Evolutionary conservation across 139 green algal genomes (phyloP).

Genomic region (Chlamydomonas applanata): DNA sequence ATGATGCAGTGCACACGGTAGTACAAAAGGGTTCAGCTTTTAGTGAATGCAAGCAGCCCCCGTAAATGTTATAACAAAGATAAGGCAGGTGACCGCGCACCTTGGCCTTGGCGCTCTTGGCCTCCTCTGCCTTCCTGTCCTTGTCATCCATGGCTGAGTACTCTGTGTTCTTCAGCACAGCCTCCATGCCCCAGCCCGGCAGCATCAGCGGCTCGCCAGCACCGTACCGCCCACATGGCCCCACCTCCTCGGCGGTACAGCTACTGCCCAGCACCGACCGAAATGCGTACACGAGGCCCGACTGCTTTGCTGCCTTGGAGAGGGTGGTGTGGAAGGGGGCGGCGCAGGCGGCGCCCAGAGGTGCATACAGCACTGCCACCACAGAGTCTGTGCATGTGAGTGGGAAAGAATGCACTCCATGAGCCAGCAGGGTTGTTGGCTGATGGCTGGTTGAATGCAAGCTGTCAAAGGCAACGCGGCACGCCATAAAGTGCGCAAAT

Average conservation of each 20-base stretch:
- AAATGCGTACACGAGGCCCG: constrained; percentile 55
- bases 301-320: neutral
- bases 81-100: neutral
- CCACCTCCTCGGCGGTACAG: constrained; percentile 20
- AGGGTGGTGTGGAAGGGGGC: constrained; percentile 53
- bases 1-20: too few relatives aligned
- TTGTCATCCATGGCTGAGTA: constrained; percentile 93
- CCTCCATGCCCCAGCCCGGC: constrained; percentile 88
- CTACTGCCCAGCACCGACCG: constrained; percentile 49
- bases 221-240: constrained; percentile 21
- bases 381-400: neutral
- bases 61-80: too few relatives aligned
- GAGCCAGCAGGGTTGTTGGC: too few relatives aligned
- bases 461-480: too few relatives aligned
- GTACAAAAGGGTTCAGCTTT: too few relatives aligned
- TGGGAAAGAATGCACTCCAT: neutral
- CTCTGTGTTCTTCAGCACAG: constrained; percentile 98
- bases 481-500: too few relatives aligned
- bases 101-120: neutral
- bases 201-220: constrained; percentile 43
- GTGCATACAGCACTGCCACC: constrained; percentile 48
- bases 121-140: neutral
- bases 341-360: constrained; percentile 63
- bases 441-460: too few relatives aligned
- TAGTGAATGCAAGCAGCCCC: neutral